These are phyloP conservation scores for Yamadazyma ubonensis DNA, from an alignment of 805 yeast genomes.

Conservation along the genomic window DNA sequence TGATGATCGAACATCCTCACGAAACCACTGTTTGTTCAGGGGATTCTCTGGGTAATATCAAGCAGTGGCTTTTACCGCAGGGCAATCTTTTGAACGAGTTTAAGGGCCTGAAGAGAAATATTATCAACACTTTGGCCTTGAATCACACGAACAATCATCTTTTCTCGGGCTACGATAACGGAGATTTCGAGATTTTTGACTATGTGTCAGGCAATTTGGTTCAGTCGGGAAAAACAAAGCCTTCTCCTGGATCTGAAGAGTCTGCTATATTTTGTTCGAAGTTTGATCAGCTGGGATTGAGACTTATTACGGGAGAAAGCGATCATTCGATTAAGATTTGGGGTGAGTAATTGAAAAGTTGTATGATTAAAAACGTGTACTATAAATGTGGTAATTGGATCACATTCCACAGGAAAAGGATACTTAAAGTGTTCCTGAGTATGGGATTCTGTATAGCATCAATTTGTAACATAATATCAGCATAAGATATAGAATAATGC, in stretches of 20 bases:
- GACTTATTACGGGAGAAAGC: slow-evolving; percentile 84
- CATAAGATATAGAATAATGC: no score
- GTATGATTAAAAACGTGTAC: no score
- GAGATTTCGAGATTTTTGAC: slow-evolving; percentile 73
- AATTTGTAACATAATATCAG: no score
- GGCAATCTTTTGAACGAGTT: slow-evolving; percentile 66
- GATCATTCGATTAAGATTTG: slow-evolving; percentile 84
- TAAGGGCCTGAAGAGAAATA: slow-evolving; percentile 43
- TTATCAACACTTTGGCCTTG: slow-evolving; percentile 67
- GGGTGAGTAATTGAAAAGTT: slow-evolving; percentile 28
- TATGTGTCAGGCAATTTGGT: slow-evolving; percentile 66
- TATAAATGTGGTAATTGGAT: no score
- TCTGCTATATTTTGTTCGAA: slow-evolving; percentile 68
- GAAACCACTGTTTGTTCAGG: slow-evolving; percentile 78
- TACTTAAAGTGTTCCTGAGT: no score
- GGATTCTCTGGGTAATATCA: slow-evolving; percentile 69
- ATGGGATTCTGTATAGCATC: no score
- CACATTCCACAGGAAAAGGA: no score
- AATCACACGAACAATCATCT: slow-evolving; percentile 61
- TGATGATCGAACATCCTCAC: slow-evolving; percentile 63
- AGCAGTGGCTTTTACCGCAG: slow-evolving; percentile 80
- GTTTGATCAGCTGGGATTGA: slow-evolving; percentile 77
- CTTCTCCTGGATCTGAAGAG: slow-evolving; percentile 68
- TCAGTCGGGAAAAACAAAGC: slow-evolving; percentile 53
- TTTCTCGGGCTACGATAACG: slow-evolving; percentile 84